Percentiles rank a stretch among this genome's conserved stretches.
phyloP scores from a whole-genome alignment of 139 green algal species.

The Asterochloris erici region DNA sequence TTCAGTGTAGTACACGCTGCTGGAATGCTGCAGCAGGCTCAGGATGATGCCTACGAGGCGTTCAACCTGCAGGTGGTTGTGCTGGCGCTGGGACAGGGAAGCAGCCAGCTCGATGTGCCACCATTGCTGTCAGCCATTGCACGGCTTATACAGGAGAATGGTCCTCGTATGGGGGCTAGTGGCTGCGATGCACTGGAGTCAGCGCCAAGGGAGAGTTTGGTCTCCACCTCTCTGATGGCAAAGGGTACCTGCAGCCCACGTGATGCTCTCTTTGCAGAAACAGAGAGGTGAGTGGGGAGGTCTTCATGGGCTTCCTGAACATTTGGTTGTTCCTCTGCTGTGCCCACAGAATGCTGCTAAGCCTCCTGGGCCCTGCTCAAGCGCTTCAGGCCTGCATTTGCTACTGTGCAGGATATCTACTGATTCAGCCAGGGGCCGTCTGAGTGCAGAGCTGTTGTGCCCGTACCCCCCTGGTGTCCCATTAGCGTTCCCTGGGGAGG shows the following conservation, averaged over 20 bases:
- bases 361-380: too few species aligned
- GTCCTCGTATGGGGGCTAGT: too few species aligned
- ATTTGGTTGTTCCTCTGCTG: background rate
- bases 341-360: background rate
- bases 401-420: conserved; percentile 19
- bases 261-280: conserved; percentile 51
- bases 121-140: too few species aligned
- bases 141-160: too few species aligned
- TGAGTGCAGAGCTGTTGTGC: conserved; percentile 77
- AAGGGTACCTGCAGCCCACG: background rate
- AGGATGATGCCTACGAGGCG: too few species aligned
- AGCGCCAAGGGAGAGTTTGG: too few species aligned
- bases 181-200: too few species aligned
- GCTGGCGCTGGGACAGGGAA: background rate
- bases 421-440: conserved; percentile 27
- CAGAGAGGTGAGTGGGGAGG: conserved; percentile 19
- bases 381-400: too few species aligned
- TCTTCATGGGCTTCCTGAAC: background rate
- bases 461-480: conserved; percentile 91
- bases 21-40: too few species aligned
- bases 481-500: conserved; percentile 73
- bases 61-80: background rate
- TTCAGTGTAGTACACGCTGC: too few species aligned
- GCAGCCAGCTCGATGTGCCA: background rate
- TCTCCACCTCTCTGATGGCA: background rate